A percentile compares a stretch with the other conserved stretches of the same genome.
Conservation (phyloP, 2,329 filamentous ascomycete genomes). For the Ophiosphaerella herpotricha region DNA sequence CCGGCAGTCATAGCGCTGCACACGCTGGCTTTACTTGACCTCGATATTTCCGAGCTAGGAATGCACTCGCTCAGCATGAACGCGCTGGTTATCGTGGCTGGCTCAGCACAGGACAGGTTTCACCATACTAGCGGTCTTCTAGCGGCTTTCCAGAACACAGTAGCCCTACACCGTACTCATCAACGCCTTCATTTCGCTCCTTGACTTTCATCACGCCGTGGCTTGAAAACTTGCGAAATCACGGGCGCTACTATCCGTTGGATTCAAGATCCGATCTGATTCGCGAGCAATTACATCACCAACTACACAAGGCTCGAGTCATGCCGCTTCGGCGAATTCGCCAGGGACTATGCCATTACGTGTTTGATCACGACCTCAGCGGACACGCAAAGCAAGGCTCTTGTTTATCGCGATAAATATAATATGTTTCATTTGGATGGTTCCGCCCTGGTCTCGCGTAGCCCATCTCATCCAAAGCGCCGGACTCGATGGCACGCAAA, state of each 20-base stretch:
- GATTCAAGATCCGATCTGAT: constrained; percentile 17
- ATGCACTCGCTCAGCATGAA: constrained; percentile 10
- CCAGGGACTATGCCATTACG: constrained; percentile 14
- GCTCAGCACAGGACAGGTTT: constrained; percentile 29
- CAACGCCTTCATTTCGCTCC: constrained; percentile 33
- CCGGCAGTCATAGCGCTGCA: constrained; percentile 7
- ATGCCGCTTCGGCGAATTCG: constrained; percentile 9
- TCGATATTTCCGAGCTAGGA: constrained; percentile 16
- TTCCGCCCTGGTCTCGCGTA: not conserved
- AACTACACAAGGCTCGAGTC: constrained; percentile 6
- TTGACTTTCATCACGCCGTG: constrained; percentile 8
- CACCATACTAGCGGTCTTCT: constrained; percentile 35
- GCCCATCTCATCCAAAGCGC: not conserved
- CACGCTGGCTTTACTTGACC: constrained; percentile 9
- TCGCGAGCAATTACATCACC: constrained; percentile 24
- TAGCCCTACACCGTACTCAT: constrained; percentile 24
- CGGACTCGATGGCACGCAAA: not conserved
- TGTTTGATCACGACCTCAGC: constrained; percentile 7
- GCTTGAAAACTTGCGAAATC: constrained; percentile 15
- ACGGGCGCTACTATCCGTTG: constrained; percentile 17
- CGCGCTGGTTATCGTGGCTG: constrained; percentile 13
- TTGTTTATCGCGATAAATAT: no score
- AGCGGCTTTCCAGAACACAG: constrained; percentile 32
- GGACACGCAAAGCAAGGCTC: not conserved
- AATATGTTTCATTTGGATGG: not conserved